These are phyloP conservation scores for Thermothelomyces thermophilus DNA, from an alignment of 2,329 filamentous ascomycete genomes.

Conservation along the genomic window DNA sequence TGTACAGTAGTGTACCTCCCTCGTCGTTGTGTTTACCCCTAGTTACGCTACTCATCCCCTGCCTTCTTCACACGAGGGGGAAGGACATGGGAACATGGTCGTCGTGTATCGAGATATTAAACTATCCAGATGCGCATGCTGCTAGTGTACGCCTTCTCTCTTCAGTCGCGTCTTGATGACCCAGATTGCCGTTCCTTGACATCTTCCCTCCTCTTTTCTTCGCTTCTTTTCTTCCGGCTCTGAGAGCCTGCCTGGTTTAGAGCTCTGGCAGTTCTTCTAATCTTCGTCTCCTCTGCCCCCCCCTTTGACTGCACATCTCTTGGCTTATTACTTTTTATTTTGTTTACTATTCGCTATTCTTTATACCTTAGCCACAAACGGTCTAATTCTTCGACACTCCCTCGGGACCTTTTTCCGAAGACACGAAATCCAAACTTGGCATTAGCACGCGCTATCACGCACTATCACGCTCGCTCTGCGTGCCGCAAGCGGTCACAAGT, in stretches of 20 bases:
- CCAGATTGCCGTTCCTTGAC: slow-evolving; percentile 7
- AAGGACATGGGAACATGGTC: too few relatives aligned
- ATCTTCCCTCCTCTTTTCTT: too few relatives aligned
- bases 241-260: slow-evolving; percentile 31
- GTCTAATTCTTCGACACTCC: too few relatives aligned
- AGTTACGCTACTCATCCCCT: slow-evolving; percentile 1
- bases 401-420: too few relatives aligned
- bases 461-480: background rate
- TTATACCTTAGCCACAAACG: too few relatives aligned
- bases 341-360: background rate
- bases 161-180: slow-evolving; percentile 23
- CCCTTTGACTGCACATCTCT: background rate
- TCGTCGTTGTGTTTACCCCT: too few relatives aligned
- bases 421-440: too few relatives aligned
- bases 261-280: slow-evolving; percentile 44
- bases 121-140: slow-evolving; percentile 13
- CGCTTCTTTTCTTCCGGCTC: slow-evolving; percentile 18
- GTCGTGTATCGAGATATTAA: slow-evolving; percentile 18
- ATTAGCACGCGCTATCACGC: too few relatives aligned
- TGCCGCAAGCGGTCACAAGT: slow-evolving; percentile 1
- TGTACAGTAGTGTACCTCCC: slow-evolving; percentile 9
- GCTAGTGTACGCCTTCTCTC: slow-evolving; percentile 12
- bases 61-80: background rate
- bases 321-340: background rate
- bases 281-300: slow-evolving; percentile 7